Percentiles rank a stretch among this genome's conserved stretches.
Conservation (phyloP, 768 basidiomycete genomes). For the Termitomyces sp. region DNA sequence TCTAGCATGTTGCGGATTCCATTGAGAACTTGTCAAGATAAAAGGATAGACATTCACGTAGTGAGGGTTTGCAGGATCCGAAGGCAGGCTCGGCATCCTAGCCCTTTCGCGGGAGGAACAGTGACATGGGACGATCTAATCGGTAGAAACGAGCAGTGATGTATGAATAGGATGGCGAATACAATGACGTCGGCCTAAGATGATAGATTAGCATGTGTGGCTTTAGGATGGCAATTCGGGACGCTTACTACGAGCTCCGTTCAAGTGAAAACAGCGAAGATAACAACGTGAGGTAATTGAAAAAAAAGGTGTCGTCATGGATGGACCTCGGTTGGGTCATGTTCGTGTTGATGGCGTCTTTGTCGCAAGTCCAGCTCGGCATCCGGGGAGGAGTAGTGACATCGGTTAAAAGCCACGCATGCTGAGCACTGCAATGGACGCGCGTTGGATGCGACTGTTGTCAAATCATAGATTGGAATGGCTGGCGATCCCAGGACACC, state of each 20-base stretch:
- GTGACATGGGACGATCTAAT: too few relatives aligned
- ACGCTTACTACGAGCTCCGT: not conserved
- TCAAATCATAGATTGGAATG: not conserved
- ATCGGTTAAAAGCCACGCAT: not conserved
- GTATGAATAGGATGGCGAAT: not conserved
- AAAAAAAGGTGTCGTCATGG: not conserved
- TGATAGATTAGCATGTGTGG: not conserved
- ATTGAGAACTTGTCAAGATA: not conserved
- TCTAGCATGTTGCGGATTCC: not conserved
- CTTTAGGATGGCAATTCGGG: not conserved
- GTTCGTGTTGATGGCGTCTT: not conserved
- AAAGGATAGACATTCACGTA: not conserved
- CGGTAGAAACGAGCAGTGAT: too few relatives aligned
- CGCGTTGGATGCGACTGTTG: not conserved
- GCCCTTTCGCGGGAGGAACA: not conserved
- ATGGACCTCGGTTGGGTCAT: not conserved
- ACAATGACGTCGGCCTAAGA: not conserved
- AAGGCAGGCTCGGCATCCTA: not conserved
- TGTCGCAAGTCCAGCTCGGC: not conserved
- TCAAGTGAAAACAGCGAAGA: not conserved
- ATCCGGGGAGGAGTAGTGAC: not conserved
- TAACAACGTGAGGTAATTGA: not conserved
- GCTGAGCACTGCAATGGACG: too few relatives aligned
- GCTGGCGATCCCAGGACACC: not conserved
- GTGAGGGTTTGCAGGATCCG: not conserved